Conservation (phyloP, 164 flowering plant species). For the Vitis riparia region DNA sequence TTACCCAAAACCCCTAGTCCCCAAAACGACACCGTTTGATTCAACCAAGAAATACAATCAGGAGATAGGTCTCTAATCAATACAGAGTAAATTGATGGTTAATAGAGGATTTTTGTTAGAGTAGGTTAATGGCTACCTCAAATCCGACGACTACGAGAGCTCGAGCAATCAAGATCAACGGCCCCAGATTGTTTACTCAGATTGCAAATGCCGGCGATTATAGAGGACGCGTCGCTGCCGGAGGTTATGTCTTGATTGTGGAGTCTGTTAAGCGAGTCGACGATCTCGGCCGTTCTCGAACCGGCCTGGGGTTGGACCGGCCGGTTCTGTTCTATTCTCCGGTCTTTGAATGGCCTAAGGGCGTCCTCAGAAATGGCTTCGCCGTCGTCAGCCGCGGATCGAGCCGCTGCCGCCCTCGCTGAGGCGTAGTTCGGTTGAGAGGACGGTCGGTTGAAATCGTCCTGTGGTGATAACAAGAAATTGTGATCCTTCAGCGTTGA, state of each 20-base stretch:
- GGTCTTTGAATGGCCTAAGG: slow-evolving; percentile 5
- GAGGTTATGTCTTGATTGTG: slow-evolving; percentile 2
- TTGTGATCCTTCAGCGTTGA: background rate
- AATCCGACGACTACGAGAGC: slow-evolving; percentile 10
- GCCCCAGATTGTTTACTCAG: slow-evolving; percentile 6
- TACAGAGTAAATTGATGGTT: background rate
- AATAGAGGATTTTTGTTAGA: background rate
- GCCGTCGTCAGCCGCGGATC: background rate
- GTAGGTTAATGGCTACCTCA: slow-evolving; percentile 5
- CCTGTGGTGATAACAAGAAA: background rate
- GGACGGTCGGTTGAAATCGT: slow-evolving; percentile 4
- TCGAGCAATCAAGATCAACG: slow-evolving; percentile 7
- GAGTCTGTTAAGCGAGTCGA: slow-evolving; percentile 4
- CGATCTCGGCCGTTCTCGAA: background rate
- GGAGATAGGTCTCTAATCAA: background rate
- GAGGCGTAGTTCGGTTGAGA: background rate
- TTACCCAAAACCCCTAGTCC: too few relatives aligned
- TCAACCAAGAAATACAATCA: background rate
- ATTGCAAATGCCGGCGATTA: background rate
- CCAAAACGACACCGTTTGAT: too few relatives aligned
- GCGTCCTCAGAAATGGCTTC: background rate
- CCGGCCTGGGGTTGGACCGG: background rate
- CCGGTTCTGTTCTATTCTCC: slow-evolving; percentile 6
- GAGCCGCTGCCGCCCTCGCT: background rate
- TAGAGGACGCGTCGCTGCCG: slow-evolving; percentile 2